Base-by-base conservation (phyloP, 169 alveolate genomes). In the Cryptosporidium canis region DNA sequence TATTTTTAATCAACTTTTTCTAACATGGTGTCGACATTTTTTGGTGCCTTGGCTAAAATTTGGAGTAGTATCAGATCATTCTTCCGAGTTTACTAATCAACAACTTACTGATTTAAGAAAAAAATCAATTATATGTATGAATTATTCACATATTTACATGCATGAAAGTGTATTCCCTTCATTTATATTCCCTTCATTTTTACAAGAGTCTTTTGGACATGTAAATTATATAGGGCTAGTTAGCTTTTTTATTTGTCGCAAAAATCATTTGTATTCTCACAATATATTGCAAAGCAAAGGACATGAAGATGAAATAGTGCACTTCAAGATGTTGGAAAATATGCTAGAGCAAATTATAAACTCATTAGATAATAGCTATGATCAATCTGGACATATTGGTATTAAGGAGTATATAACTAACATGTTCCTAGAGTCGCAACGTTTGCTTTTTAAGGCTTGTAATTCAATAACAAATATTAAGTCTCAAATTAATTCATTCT, bases 181-280 rank as follows among this genome's bases (percentile, higher is more conserved):
- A 7, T 6, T 6, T 51, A 11, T 33, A 21, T 33, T 70, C 24
- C 84, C 84, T 35, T 48, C 43, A 70, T 70, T 48, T 48, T 27
- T 70, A 31, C 3, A 33, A 16, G 43, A 35, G 9, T 29, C 53
- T n/a, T 6, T 51, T 37, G 61, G 12, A 0, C 63, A 77, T 29
- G 47, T 77, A 0, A 61, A 77, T 35, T 77, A 58, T 77, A 77
- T 77, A 24, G 87, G 87, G 5, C 35, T 33, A 24, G 87, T 61
- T 12, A 55, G 48, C 14, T 21, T 39, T 8, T 24, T 61, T 12
- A 35, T 77, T 27, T 51, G 35, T 6, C 63, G 24, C 24, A 21
- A 21, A 3, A 51, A 51, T 18, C 63, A 51, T 51, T 18, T 51
- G 14, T 21, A 51, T n/a, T 7, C n/a, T 51, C 45, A 61, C 24